phyloP scores from a whole-genome alignment of 495 filamentous ascomycete species.

The Halenospora varia region DNA sequence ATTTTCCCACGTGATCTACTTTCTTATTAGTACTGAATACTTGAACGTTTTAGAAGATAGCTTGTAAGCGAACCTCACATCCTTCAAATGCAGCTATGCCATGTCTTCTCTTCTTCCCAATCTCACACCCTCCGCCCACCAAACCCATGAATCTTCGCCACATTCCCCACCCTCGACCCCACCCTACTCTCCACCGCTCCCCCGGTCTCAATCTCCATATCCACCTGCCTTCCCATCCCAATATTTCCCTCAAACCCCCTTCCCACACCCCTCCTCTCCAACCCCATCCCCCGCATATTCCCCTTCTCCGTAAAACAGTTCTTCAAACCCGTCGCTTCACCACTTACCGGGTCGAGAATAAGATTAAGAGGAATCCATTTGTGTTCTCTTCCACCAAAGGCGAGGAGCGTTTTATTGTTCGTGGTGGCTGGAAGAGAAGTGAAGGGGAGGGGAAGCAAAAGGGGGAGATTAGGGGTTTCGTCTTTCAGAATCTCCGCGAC shows the following conservation, averaged over 20 bases:
- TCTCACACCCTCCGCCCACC: background rate
- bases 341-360: background rate
- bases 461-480: conserved; percentile 29
- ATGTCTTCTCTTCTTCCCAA: too few species aligned
- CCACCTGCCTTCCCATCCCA: too few species aligned
- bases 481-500: conserved; percentile 23
- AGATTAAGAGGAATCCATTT: background rate
- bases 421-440: too few species aligned
- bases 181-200: background rate
- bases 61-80: too few species aligned
- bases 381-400: background rate
- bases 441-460: conserved; percentile 44
- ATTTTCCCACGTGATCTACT: too few species aligned
- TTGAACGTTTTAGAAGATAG: too few species aligned
- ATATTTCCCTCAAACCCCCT: too few species aligned
- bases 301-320: background rate
- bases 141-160: background rate
- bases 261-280: background rate
- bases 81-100: too few species aligned
- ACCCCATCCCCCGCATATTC: background rate
- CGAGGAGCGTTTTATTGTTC: background rate
- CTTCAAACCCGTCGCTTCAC: background rate
- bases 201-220: background rate
- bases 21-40: too few species aligned
- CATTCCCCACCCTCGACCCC: background rate